Conservation (phyloP, 305 asterid genomes). For the Rubia peregrina region DNA sequence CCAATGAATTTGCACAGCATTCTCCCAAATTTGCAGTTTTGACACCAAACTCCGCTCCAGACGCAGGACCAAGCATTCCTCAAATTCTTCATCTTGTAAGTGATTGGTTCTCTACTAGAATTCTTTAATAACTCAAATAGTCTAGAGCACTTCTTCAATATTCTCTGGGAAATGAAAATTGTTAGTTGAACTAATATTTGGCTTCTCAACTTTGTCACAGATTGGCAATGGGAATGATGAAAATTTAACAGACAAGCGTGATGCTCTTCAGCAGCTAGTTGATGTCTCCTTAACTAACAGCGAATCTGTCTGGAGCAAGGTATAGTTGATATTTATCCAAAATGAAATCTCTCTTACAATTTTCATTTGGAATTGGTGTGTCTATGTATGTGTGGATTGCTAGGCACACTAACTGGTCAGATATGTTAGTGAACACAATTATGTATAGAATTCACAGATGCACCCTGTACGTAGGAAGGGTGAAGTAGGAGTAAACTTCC, state of each 20-base stretch:
- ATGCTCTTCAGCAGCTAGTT: slow-evolving; percentile 84
- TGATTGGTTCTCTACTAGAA: slow-evolving; percentile 12
- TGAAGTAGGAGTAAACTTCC: neutral
- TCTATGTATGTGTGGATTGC: neutral
- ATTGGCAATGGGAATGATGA: slow-evolving; percentile 76
- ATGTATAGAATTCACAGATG: neutral
- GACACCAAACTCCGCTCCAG: slow-evolving; percentile 47
- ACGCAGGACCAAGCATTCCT: slow-evolving; percentile 84
- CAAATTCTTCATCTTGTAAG: slow-evolving; percentile 94
- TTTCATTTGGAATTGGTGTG: neutral
- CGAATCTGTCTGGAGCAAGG: slow-evolving; percentile 90
- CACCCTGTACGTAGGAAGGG: neutral
- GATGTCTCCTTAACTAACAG: slow-evolving; percentile 61
- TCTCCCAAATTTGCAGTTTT: slow-evolving; percentile 47
- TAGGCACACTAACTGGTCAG: neutral
- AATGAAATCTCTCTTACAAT: neutral
- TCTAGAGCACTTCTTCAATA: neutral
- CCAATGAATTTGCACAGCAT: slow-evolving; percentile 41
- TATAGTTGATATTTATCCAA: slow-evolving; percentile 18
- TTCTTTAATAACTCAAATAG: neutral
- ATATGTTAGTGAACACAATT: neutral
- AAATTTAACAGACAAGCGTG: slow-evolving; percentile 51
- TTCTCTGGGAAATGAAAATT: neutral
- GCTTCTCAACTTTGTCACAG: slow-evolving; percentile 29
- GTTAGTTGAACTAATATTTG: slow-evolving; percentile 8